phyloP scores from a whole-genome alignment of 148 eudicot genomes.

The Rhododendron vialii region DNA sequence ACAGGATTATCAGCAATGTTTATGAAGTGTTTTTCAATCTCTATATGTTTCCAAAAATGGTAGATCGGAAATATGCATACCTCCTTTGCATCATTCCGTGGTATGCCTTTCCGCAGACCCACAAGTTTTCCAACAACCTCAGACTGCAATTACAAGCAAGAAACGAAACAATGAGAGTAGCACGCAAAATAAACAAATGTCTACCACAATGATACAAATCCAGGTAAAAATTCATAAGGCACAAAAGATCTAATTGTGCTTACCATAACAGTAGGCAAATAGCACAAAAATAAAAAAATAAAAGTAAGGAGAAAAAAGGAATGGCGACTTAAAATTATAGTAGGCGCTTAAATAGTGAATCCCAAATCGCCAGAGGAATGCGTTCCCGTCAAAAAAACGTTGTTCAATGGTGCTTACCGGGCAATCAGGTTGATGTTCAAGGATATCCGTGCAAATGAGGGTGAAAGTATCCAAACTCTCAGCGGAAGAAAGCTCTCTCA shows the following conservation, averaged over 20 bases:
- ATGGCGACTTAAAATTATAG: not conserved
- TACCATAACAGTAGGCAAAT: too few relatives aligned
- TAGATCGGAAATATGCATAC: conserved; percentile 25
- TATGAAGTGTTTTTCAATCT: too few relatives aligned
- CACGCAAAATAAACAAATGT: not conserved
- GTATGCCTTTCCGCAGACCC: conserved; percentile 93
- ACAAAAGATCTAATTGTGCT: too few relatives aligned
- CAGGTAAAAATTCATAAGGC: too few relatives aligned
- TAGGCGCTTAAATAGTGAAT: not conserved
- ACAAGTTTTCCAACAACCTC: conserved; percentile 93
- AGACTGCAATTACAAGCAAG: conserved; percentile 42
- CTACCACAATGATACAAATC: too few relatives aligned
- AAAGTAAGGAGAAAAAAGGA: not conserved
- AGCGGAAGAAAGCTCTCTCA: conserved; percentile 96
- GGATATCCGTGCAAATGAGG: conserved; percentile 85
- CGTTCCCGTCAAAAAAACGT: not conserved
- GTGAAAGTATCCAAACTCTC: conserved; percentile 97
- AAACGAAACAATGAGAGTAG: not conserved
- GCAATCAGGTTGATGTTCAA: conserved; percentile 96
- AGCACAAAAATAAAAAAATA: too few relatives aligned
- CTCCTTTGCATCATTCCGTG: conserved; percentile 94
- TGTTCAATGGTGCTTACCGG: conserved; percentile 54
- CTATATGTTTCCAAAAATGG: not conserved
- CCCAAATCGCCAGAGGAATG: not conserved
- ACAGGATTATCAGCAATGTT: too few relatives aligned